Base-by-base conservation (phyloP, 331 rosid species). In the Telfairia occidentalis region DNA sequence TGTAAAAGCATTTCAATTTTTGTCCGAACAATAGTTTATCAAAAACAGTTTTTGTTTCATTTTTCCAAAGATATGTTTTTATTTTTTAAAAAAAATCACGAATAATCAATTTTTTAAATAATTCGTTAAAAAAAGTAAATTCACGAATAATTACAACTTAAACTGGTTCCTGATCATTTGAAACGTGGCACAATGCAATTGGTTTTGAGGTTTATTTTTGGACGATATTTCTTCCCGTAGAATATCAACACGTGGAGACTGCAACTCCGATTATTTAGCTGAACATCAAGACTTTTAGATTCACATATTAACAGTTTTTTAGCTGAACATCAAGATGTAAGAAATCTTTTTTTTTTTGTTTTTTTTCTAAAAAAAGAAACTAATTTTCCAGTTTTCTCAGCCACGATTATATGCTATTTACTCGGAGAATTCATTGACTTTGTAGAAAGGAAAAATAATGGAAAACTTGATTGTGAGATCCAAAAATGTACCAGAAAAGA, bases 241-340 rank as follows among this genome's bases (percentile, higher is more conserved):
- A 46, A 15, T 46, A 40, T 2, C 9, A 46, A 1, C 19, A 46
- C 53, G 19, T 46, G 55, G 87, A 85, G 57, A 32, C 77, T 73
- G 87, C 89, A 23, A 92, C 87, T 84, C 86, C 91, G 60, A 85
- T 80, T 78, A 84, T 92, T 78, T 80, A 89, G 78, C 90, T 92
- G 80, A 92, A 90, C 78, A 84, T 92, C 81, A 90, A 92, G 88
- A 92, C 98, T n/a, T 72, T 81, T 92, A 28, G 92, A 92, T 64
- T 92, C 98, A 64, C 85, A 81, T 70, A 80, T 86, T 76, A 87
- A 77, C 79, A 84, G 74, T n/a, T 79, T 90, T 92, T 80, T 86
- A 86, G 84, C 92, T 90, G 77, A 82, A 87, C 45, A 92, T n/a
- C n/a, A 83, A 79, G 89, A 86, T 77, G 98, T 90, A 71, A 86